These are phyloP conservation scores for Beauveria bassiana DNA, from an alignment of 2,329 filamentous ascomycete species.

Conservation along the genomic window DNA sequence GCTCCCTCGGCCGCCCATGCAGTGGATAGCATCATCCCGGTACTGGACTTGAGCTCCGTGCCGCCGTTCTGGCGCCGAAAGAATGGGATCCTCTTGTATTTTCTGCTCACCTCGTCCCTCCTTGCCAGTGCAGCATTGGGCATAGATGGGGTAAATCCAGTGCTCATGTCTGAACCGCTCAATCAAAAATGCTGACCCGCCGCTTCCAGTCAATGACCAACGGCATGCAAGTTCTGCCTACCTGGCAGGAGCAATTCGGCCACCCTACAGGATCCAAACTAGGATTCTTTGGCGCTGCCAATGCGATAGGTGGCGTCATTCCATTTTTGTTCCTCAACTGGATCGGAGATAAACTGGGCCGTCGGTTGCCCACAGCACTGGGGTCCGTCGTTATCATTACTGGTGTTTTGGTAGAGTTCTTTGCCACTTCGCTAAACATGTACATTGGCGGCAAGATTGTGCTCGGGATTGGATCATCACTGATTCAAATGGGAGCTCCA, in stretches of 20 bases:
- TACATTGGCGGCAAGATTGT: conserved; percentile 32
- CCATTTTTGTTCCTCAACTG: conserved; percentile 28
- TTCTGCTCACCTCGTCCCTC: conserved; percentile 34
- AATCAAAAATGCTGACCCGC: not conserved
- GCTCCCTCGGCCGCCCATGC: conserved; percentile 25
- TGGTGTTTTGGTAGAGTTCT: conserved; percentile 29
- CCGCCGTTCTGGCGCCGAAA: conserved; percentile 30
- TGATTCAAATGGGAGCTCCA: conserved; percentile 34
- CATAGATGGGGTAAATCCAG: conserved; percentile 30
- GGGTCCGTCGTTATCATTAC: conserved; percentile 32
- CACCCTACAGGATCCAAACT: conserved; percentile 29
- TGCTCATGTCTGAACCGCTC: not conserved
- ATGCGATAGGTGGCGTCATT: conserved; percentile 32
- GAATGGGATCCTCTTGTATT: conserved; percentile 35
- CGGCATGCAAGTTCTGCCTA: conserved; percentile 29
- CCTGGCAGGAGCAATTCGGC: conserved; percentile 31
- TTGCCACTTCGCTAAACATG: conserved; percentile 27
- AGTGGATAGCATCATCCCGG: conserved; percentile 22
- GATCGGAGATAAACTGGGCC: conserved; percentile 28
- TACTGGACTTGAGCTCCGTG: conserved; percentile 23
- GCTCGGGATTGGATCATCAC: conserved; percentile 27
- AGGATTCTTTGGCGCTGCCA: conserved; percentile 32
- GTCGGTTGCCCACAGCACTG: conserved; percentile 26
- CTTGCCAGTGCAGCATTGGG: conserved; percentile 33
- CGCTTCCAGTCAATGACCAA: conserved; percentile 30